phyloP scores from a whole-genome alignment of 2,329 filamentous ascomycete species.

The Aciculosporium take region DNA sequence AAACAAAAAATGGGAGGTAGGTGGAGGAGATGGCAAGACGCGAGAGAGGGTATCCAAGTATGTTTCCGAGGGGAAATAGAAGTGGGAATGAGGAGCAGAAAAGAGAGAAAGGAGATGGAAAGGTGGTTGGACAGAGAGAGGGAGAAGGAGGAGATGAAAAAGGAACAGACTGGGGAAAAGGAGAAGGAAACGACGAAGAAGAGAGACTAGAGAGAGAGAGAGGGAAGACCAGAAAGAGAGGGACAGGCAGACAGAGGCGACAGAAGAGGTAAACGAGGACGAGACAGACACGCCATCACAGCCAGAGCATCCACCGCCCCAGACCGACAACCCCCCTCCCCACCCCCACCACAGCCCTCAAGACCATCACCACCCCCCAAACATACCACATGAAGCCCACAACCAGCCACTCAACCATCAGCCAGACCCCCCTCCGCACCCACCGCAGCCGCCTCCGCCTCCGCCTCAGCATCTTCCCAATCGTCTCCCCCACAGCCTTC shows the following conservation, averaged over 20 bases:
- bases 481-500: conserved; percentile 65
- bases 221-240: not conserved
- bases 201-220: too few relatives aligned
- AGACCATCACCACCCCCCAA: conserved; percentile 75
- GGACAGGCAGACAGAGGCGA: not conserved
- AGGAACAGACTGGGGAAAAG: too few relatives aligned
- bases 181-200: too few relatives aligned
- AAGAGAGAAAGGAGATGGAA: too few relatives aligned
- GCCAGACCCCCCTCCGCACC: conserved; percentile 63
- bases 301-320: conserved; percentile 73
- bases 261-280: not conserved
- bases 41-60: too few relatives aligned
- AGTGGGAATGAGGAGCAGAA: too few relatives aligned
- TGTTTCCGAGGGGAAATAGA: too few relatives aligned
- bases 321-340: conserved; percentile 44
- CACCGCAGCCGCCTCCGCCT: conserved; percentile 56
- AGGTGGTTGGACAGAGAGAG: too few relatives aligned
- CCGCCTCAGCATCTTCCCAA: conserved; percentile 61
- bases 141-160: too few relatives aligned
- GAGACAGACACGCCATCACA: conserved; percentile 26
- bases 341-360: conserved; percentile 49
- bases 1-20: too few relatives aligned
- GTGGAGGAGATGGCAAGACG: too few relatives aligned
- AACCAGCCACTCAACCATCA: conserved; percentile 73
- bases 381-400: conserved; percentile 89